phyloP scores from a whole-genome alignment of 768 basidiomycete species.

The Lactarius hatsudake region DNA sequence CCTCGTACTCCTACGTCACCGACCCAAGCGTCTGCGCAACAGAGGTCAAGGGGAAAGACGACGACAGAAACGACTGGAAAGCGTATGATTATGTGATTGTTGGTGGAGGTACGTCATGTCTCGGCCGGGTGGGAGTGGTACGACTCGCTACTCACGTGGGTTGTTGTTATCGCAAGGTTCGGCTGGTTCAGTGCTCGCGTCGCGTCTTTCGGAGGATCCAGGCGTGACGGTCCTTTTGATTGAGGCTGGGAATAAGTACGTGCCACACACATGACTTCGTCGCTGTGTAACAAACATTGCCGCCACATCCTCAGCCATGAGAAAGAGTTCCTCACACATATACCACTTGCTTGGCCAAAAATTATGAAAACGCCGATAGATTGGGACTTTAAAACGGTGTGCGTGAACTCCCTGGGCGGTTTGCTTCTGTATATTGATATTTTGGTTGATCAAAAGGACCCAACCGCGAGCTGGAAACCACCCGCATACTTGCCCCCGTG shows the following conservation, averaged over 20 bases:
- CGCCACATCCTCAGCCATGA: conserved; percentile 11
- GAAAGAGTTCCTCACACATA: conserved; percentile 12
- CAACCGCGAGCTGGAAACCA: conserved; percentile 18
- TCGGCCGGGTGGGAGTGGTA: not conserved
- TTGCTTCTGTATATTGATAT: not conserved
- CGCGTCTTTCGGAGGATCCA: conserved; percentile 57
- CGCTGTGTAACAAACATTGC: not conserved
- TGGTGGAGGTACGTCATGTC: conserved; percentile 36
- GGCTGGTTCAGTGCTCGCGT: conserved; percentile 59
- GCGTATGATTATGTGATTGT: conserved; percentile 40
- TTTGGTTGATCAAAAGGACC: not conserved
- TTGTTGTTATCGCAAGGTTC: conserved; percentile 42
- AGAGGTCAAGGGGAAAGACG: conserved; percentile 7
- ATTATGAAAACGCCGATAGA: conserved; percentile 19
- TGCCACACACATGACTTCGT: not conserved
- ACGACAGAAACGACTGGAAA: conserved; percentile 20
- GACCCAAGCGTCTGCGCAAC: conserved; percentile 21
- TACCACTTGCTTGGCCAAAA: conserved; percentile 27
- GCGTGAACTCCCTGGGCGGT: not conserved
- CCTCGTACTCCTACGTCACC: conserved; percentile 23
- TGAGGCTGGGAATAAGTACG: conserved; percentile 61
- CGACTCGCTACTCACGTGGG: not conserved
- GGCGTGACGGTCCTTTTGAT: conserved; percentile 51
- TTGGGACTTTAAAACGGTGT: conserved; percentile 24
- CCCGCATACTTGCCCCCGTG: conserved; percentile 17